A percentile compares a stretch with the other conserved stretches of the same genome.
Conservation (phyloP, 257 asterid species). For the Rauvolfia tetraphylla region DNA sequence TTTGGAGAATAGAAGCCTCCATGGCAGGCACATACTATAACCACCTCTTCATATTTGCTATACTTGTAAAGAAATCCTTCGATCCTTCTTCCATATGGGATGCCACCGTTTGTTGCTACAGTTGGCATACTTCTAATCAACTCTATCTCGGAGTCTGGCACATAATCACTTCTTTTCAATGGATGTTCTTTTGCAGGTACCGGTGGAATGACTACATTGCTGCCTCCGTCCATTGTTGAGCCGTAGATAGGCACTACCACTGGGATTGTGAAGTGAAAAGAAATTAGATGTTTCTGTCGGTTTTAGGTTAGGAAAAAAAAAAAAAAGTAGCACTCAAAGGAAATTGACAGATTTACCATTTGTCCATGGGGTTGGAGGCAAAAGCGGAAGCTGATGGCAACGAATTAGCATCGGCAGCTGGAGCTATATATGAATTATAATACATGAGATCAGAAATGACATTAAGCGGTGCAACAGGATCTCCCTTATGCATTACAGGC, state of each 20-base stretch:
- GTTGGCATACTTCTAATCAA: constrained; percentile 17
- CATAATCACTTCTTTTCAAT: too few relatives aligned
- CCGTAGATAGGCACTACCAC: neutral
- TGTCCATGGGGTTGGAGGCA: neutral
- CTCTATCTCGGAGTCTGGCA: neutral
- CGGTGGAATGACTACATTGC: neutral
- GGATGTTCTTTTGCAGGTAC: neutral
- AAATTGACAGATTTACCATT: neutral
- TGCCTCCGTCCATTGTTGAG: too few relatives aligned
- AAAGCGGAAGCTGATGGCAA: neutral
- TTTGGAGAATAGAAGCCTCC: constrained; percentile 15
- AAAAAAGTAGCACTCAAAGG: neutral
- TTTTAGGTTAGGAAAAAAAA: neutral
- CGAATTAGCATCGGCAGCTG: neutral
- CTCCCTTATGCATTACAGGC: too few relatives aligned
- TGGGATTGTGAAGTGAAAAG: neutral
- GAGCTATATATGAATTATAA: neutral
- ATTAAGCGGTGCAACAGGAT: too few relatives aligned
- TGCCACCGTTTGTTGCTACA: constrained; percentile 19
- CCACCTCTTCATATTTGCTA: constrained; percentile 3
- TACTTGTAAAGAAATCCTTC: constrained; percentile 21
- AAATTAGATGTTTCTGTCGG: neutral
- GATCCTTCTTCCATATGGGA: constrained; percentile 9
- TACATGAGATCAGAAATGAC: too few relatives aligned
- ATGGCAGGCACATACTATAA: constrained; percentile 29